Evolutionary conservation across 306 rosid genomes (phyloP).

Genomic region (Mimosa bimucronata): DNA sequence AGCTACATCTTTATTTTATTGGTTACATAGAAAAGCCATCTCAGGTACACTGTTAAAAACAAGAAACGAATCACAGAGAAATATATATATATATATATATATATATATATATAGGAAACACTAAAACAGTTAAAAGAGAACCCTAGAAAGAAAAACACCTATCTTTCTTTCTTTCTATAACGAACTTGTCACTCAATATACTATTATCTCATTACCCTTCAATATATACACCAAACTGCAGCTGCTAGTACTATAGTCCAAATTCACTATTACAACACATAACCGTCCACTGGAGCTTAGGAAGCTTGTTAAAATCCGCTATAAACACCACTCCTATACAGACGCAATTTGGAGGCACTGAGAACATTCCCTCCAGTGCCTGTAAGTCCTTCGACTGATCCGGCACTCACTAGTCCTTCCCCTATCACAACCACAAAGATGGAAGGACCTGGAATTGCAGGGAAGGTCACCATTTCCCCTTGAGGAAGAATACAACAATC

Average conservation of each 20-base stretch:
- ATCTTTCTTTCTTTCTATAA: slow-evolving; percentile 20
- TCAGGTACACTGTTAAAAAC: slow-evolving; percentile 27
- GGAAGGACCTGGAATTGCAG: slow-evolving; percentile 64
- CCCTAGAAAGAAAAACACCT: neutral
- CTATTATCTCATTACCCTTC: slow-evolving; percentile 33
- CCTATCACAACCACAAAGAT: slow-evolving; percentile 56
- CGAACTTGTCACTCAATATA: slow-evolving; percentile 21
- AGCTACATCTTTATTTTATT: neutral
- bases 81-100: no score
- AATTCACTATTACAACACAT: slow-evolving; percentile 26
- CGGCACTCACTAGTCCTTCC: slow-evolving; percentile 51
- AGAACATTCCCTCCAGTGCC: slow-evolving; percentile 60
- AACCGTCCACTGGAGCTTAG: neutral
- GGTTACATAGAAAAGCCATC: slow-evolving; percentile 16
- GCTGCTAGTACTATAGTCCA: slow-evolving; percentile 7
- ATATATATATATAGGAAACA: no score
- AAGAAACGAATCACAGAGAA: slow-evolving; percentile 25
- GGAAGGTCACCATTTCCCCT: slow-evolving; percentile 46
- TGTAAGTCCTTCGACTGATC: slow-evolving; percentile 26
- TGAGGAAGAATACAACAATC: slow-evolving; percentile 62
- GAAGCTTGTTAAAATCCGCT: slow-evolving; percentile 47
- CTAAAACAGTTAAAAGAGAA: neutral
- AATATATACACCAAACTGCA: slow-evolving; percentile 47
- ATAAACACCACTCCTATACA: slow-evolving; percentile 71
- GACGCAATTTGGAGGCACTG: slow-evolving; percentile 50